phyloP scores from a whole-genome alignment of 139 green algal species.

The Picochlorum sp. region DNA sequence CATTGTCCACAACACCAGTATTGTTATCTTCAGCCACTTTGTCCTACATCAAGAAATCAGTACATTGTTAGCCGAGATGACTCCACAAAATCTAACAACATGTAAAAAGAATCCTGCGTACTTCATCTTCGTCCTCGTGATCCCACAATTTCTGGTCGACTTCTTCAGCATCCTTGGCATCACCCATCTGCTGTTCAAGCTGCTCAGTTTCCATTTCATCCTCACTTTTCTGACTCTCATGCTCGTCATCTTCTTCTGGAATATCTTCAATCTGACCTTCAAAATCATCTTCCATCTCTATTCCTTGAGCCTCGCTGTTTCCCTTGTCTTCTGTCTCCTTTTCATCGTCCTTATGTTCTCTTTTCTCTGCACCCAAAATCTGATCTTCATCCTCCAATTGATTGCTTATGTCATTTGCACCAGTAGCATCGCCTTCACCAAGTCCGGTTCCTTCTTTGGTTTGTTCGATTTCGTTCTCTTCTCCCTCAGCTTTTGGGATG shows the following conservation, averaged over 20 bases:
- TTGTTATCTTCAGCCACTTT: slow-evolving; percentile 1
- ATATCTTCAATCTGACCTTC: slow-evolving; percentile 77
- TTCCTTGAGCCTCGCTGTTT: slow-evolving; percentile 32
- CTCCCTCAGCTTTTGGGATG: slow-evolving; percentile 20
- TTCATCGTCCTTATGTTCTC: slow-evolving; percentile 37
- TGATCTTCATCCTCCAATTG: slow-evolving; percentile 89
- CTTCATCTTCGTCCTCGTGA: slow-evolving; percentile 47
- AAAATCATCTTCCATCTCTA: slow-evolving; percentile 99
- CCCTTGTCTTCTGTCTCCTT: slow-evolving; percentile 32
- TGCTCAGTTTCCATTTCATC: slow-evolving; percentile 34
- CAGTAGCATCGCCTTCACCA: slow-evolving; percentile 64
- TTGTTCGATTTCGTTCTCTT: slow-evolving; percentile 31
- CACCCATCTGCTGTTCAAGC: slow-evolving; percentile 65
- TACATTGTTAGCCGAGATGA: slow-evolving; percentile 4
- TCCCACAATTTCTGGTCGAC: slow-evolving; percentile 92
- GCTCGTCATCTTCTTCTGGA: slow-evolving; percentile 43
- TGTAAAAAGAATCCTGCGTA: neutral
- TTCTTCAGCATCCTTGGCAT: slow-evolving; percentile 54
- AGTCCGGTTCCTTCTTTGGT: slow-evolving; percentile 73
- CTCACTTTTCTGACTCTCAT: slow-evolving; percentile 42
- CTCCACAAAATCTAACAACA: slow-evolving; percentile 7
- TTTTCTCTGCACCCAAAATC: slow-evolving; percentile 76
- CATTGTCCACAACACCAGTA: neutral
- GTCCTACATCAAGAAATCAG: slow-evolving; percentile 4
- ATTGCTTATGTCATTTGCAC: slow-evolving; percentile 82